A percentile compares a stretch with the other conserved stretches of the same genome.
Conservation (phyloP, 2,329 filamentous ascomycete species). For the Emmonsia crescens region DNA sequence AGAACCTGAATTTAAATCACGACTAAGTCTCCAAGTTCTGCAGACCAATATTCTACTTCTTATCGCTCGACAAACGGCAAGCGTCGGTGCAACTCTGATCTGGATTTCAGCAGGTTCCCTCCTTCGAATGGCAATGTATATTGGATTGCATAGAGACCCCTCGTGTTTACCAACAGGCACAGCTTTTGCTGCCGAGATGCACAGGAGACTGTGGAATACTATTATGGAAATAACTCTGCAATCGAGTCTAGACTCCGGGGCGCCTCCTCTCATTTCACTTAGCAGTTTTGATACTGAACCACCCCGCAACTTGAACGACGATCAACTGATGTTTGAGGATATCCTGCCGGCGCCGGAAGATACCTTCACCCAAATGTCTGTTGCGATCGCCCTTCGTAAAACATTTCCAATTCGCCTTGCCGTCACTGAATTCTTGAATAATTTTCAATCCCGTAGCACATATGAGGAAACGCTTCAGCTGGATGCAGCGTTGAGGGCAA, state of each 20-base stretch:
- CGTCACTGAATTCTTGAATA: constrained; percentile 39
- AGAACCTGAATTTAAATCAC: constrained; percentile 22
- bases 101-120: constrained; percentile 31
- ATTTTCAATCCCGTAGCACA: constrained; percentile 33
- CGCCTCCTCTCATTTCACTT: constrained; percentile 24
- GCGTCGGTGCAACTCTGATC: constrained; percentile 23
- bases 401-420: constrained; percentile 37
- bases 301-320: constrained; percentile 31
- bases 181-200: constrained; percentile 34
- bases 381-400: constrained; percentile 38
- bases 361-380: constrained; percentile 40
- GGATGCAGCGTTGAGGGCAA: constrained; percentile 35
- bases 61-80: constrained; percentile 23
- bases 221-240: constrained; percentile 34
- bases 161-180: constrained; percentile 24
- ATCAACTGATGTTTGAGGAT: constrained; percentile 16
- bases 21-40: constrained; percentile 22
- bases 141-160: constrained; percentile 34
- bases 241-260: constrained; percentile 25
- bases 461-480: constrained; percentile 41
- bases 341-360: constrained; percentile 23
- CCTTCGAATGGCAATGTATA: constrained; percentile 31
- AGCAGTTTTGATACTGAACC: constrained; percentile 28
- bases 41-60: constrained; percentile 26
- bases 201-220: constrained; percentile 36